These are phyloP conservation scores for Penstemon barbatus DNA, from an alignment of 257 asterid species.

Conservation along the genomic window DNA sequence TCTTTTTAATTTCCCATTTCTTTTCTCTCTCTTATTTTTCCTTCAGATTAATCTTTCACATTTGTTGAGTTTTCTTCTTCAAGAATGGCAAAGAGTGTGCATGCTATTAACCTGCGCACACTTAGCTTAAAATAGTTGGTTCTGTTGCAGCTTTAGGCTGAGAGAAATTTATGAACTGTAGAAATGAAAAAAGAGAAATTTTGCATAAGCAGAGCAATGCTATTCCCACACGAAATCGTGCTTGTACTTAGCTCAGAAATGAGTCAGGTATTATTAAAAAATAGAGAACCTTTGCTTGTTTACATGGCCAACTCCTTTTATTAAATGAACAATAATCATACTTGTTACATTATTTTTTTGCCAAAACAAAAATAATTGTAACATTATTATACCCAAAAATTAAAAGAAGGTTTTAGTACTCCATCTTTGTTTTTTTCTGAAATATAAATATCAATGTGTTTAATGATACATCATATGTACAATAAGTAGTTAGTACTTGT, in stretches of 20 bases:
- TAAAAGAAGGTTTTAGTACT: no score
- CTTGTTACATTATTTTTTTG: no score
- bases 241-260: slow-evolving; percentile 8
- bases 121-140: slow-evolving; percentile 40
- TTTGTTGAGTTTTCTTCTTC: slow-evolving; percentile 10
- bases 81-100: slow-evolving; percentile 42
- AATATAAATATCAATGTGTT: background rate
- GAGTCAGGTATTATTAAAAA: slow-evolving; percentile 29
- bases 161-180: slow-evolving; percentile 13
- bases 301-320: slow-evolving; percentile 29
- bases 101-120: slow-evolving; percentile 53
- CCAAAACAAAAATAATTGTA: no score
- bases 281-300: slow-evolving; percentile 38
- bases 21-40: background rate
- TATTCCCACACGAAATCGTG: slow-evolving; percentile 58
- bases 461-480: slow-evolving; percentile 19
- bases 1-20: slow-evolving; percentile 17
- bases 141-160: slow-evolving; percentile 43
- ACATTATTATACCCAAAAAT: no score
- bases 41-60: slow-evolving; percentile 3
- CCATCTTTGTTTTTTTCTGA: no score
- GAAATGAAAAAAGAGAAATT: slow-evolving; percentile 30
- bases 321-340: no score
- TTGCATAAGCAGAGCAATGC: slow-evolving; percentile 36
- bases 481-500: background rate